phyloP scores from a whole-genome alignment of 768 basidiomycete species.

The Saitozyma sp. region DNA sequence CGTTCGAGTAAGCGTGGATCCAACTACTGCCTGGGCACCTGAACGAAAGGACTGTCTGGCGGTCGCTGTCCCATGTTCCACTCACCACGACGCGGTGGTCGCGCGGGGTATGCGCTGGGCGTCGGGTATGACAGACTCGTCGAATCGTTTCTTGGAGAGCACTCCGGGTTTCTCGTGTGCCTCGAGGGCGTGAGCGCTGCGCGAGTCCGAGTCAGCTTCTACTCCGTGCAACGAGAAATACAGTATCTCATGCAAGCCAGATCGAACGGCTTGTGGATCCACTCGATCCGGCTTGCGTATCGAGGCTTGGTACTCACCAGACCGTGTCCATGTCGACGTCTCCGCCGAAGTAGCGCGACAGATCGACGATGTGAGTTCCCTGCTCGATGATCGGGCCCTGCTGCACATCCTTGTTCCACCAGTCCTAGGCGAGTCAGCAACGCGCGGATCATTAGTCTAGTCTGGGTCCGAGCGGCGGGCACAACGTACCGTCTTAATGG shows the following conservation, averaged over 20 bases:
- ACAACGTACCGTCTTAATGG: slow-evolving; percentile 34
- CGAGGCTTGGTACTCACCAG: slow-evolving; percentile 50
- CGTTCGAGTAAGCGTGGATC: background rate
- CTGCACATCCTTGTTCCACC: slow-evolving; percentile 48
- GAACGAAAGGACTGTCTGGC: background rate
- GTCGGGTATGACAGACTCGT: slow-evolving; percentile 77
- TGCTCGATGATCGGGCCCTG: slow-evolving; percentile 51
- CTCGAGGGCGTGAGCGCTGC: slow-evolving; percentile 74
- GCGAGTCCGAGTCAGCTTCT: background rate
- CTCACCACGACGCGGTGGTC: slow-evolving; percentile 82
- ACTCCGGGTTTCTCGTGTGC: slow-evolving; percentile 85
- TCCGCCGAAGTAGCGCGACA: slow-evolving; percentile 93
- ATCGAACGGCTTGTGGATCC: too few species aligned
- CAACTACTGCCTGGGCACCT: background rate
- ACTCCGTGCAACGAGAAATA: background rate
- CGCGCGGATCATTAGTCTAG: background rate
- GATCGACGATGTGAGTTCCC: slow-evolving; percentile 78
- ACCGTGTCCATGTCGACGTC: slow-evolving; percentile 73
- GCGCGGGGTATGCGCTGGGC: slow-evolving; percentile 91
- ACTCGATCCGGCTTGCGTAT: too few species aligned
- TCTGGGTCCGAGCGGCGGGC: background rate
- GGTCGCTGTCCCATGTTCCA: too few species aligned
- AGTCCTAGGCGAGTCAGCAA: slow-evolving; percentile 29
- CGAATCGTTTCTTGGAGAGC: slow-evolving; percentile 73
- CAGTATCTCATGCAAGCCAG: background rate